Conservation (phyloP, 768 basidiomycete species). For the Leccinum boreale region DNA sequence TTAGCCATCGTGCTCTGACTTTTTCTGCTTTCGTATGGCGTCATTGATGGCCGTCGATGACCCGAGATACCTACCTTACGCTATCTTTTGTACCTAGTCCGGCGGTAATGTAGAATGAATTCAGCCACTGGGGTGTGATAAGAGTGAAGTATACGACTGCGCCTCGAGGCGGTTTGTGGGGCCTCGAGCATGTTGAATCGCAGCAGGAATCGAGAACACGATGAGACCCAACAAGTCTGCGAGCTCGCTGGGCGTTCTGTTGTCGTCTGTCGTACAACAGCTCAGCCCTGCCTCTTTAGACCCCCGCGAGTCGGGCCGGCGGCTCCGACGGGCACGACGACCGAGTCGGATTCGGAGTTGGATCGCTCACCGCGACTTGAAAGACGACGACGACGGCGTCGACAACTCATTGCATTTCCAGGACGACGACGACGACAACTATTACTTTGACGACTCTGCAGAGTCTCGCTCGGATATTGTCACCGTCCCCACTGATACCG, state of each 20-base stretch:
- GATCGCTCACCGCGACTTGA: constrained; percentile 4
- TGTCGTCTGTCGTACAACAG: constrained; percentile 24
- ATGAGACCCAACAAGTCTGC: constrained; percentile 1
- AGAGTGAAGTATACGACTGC: background rate
- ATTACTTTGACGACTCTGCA: constrained; percentile 6
- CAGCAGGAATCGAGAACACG: background rate
- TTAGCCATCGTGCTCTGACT: background rate
- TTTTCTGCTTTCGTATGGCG: background rate
- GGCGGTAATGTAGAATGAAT: constrained; percentile 8
- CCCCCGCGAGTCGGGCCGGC: background rate
- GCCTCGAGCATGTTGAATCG: background rate
- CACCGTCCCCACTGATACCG: background rate
- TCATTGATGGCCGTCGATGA: background rate
- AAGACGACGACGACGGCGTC: background rate
- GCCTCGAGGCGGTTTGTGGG: constrained; percentile 12
- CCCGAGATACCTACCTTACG: background rate
- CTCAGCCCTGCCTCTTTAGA: background rate
- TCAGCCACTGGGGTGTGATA: background rate
- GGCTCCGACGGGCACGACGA: constrained; percentile 4
- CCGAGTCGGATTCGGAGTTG: constrained; percentile 16
- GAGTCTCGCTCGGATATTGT: background rate
- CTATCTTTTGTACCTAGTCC: constrained; percentile 9
- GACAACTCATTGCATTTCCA: constrained; percentile 15
- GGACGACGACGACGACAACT: constrained; percentile 4
- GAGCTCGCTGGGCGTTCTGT: constrained; percentile 1